phyloP scores from a whole-genome alignment of 2,329 filamentous ascomycete species.

The Penicillium digitatum region DNA sequence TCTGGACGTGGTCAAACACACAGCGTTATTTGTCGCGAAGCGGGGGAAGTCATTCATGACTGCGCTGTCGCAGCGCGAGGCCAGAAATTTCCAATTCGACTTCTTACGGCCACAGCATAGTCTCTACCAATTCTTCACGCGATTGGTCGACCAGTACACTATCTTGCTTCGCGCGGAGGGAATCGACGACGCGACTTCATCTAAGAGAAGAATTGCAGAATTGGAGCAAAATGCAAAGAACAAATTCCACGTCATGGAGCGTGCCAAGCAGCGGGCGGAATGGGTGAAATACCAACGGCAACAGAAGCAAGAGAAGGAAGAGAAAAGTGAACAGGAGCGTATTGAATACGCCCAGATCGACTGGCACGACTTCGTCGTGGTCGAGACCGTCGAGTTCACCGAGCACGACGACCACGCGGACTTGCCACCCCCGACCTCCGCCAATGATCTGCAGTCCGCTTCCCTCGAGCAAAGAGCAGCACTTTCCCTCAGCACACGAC shows the following conservation, averaged over 20 bases:
- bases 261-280: slow-evolving; percentile 80
- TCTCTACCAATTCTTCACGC: slow-evolving; percentile 91
- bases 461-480: slow-evolving; percentile 93
- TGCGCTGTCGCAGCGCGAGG: slow-evolving; percentile 79
- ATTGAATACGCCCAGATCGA: slow-evolving; percentile 80
- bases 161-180: slow-evolving; percentile 66
- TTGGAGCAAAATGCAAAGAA: slow-evolving; percentile 72
- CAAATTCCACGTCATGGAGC: slow-evolving; percentile 72
- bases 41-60: slow-evolving; percentile 92
- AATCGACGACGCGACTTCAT: slow-evolving; percentile 64
- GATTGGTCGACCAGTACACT: slow-evolving; percentile 91
- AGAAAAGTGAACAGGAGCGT: slow-evolving; percentile 77
- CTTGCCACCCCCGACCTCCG: slow-evolving; percentile 80
- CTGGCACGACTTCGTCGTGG: slow-evolving; percentile 96
- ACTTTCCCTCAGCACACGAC: slow-evolving; percentile 74
- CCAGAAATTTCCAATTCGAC: slow-evolving; percentile 90
- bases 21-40: slow-evolving; percentile 87
- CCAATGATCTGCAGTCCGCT: slow-evolving; percentile 88
- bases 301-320: slow-evolving; percentile 84
- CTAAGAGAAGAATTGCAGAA: slow-evolving; percentile 68
- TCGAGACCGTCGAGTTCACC: slow-evolving; percentile 89
- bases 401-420: slow-evolving; percentile 82
- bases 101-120: slow-evolving; percentile 94
- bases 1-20: slow-evolving; percentile 67
- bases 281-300: slow-evolving; percentile 80